Base-by-base conservation (phyloP, 192 early-diverging fungal species). In the Backusella tuberculispora region DNA sequence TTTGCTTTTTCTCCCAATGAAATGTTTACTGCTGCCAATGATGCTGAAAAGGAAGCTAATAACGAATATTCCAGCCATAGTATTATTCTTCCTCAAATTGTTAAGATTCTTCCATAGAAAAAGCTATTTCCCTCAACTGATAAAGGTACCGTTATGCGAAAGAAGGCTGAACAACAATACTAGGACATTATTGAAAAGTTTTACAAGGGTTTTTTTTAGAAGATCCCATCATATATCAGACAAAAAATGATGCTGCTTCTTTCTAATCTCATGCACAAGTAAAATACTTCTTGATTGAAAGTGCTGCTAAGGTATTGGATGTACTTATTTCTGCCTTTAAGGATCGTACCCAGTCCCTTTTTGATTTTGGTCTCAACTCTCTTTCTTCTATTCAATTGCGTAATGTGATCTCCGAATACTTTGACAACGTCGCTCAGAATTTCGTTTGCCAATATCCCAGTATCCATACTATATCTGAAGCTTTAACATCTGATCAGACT, bases 111-210 rank as follows among this genome's bases (percentile, higher is more conserved):
- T 5, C 80, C 75, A 9, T 43, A 66, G 5, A 44, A 64, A 17
- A 47, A 50, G 12, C n/a, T 47, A 14, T 19, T 80, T 6, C 74
- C 74, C 3, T 0, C 19, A 8, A 73, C 74, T 19, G 74, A 73
- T 53, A 80, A 80, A 42, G 79, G 79, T 56, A 76, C 74, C 0
- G 41, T 76, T 9, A 40, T 29, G 44, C 29, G 79, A 44, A 81
- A 77, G 10, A 45, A 85, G 40, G 85, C 90, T 44, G 77, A 85
- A 41, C 73, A 87, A 40, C 42, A 69, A 6, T 87, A 88, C 71
- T 78, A 78, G 21, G 46, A 80, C 19, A 50, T 83, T 37, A 84
- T 95, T 53, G 82, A 83, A 2, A 69, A 63, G 17, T 78, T 91
- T 82, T 93, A 90, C 75, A 65, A 78, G 38, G 74, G 80, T 53